Evolutionary conservation across 2,329 filamentous ascomycete genomes (phyloP).

Genomic region (Ophiostoma himal-ulmi): DNA sequence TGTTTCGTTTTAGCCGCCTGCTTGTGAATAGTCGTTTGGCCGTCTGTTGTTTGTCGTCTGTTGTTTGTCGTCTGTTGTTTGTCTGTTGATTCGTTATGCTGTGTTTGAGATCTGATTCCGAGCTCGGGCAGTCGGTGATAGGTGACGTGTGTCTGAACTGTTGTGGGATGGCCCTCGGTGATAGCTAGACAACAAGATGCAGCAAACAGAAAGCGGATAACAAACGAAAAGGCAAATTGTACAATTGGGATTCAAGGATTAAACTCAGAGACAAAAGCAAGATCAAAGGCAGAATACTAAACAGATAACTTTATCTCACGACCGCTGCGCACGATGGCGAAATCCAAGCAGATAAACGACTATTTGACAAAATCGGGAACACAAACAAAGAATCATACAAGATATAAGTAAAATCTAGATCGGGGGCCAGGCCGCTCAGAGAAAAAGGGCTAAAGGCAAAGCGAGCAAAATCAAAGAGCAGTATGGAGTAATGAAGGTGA

Average conservation of each 20-base stretch:
- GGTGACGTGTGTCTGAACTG: not conserved
- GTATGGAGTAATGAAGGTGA: not conserved
- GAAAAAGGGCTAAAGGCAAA: not conserved
- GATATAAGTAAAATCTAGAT: constrained; percentile 2
- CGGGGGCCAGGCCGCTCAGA: not conserved
- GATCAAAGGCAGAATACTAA: not conserved
- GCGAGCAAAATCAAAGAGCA: not conserved
- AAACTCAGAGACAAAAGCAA: not conserved
- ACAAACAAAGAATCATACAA: not conserved
- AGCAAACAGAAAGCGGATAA: not conserved
- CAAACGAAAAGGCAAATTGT: not conserved
- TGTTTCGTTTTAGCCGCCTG: not conserved
- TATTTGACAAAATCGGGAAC: not conserved
- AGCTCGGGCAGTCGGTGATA: not conserved
- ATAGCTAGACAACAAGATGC: not conserved
- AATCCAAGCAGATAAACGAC: not conserved
- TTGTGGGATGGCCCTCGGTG: no score
- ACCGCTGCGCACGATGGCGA: not conserved
- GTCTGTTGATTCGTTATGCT: not conserved
- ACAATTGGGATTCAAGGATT: not conserved
- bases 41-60: not conserved
- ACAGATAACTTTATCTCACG: not conserved
- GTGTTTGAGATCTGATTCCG: not conserved
- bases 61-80: not conserved
- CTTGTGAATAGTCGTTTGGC: not conserved